Evolutionary conservation across 2,329 filamentous ascomycete species (phyloP).

Genomic region (Diaporthe ilicicola): DNA sequence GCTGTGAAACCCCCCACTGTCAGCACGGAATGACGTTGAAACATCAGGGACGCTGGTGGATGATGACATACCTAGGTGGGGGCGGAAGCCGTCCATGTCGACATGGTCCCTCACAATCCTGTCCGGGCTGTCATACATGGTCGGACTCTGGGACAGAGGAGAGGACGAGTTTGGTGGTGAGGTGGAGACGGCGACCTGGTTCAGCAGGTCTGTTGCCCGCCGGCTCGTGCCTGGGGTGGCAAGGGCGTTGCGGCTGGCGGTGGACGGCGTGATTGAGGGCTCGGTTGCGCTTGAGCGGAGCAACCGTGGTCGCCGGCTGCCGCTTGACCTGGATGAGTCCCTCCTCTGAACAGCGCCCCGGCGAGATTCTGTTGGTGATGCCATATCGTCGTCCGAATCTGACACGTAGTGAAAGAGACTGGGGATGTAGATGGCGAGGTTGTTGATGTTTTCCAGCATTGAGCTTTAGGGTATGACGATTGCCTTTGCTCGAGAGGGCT

Average conservation of each 20-base stretch:
- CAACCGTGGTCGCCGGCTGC: conserved; percentile 60
- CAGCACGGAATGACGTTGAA: conserved; percentile 31
- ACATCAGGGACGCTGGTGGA: not conserved
- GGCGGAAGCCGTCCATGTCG: conserved; percentile 28
- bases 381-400: conserved; percentile 38
- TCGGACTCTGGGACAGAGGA: conserved; percentile 47
- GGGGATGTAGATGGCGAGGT: conserved; percentile 30
- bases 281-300: conserved; percentile 64
- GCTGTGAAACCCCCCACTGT: conserved; percentile 32
- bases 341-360: conserved; percentile 44
- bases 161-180: conserved; percentile 47
- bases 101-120: conserved; percentile 34
- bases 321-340: conserved; percentile 50
- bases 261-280: conserved; percentile 65
- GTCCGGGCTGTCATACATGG: conserved; percentile 43
- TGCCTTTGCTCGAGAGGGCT: not conserved
- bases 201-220: conserved; percentile 63
- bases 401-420: conserved; percentile 28
- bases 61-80: conserved; percentile 31
- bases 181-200: conserved; percentile 59
- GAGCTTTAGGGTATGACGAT: not conserved
- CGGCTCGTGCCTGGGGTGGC: conserved; percentile 57
- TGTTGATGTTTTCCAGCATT: conserved; percentile 34
- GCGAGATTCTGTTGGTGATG: conserved; percentile 46
- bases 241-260: conserved; percentile 60